Conservation (phyloP, 768 basidiomycete species). For the Pleurotus eryngii region DNA sequence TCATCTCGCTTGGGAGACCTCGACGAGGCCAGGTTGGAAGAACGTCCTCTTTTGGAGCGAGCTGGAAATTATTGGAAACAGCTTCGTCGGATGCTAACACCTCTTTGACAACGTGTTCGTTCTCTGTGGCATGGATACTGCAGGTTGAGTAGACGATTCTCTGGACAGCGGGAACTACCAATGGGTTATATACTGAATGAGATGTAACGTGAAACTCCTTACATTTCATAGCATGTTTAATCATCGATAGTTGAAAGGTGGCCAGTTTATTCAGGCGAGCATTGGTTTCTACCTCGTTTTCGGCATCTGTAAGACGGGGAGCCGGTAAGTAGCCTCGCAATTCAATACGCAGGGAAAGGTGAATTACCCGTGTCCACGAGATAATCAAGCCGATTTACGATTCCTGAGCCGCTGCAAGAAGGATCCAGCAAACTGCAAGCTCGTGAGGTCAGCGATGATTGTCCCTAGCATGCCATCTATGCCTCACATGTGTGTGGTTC, state of each 20-base stretch:
- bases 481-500: slow-evolving; percentile 84
- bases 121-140: slow-evolving; percentile 86
- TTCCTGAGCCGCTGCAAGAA: slow-evolving; percentile 94
- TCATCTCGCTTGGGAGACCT: slow-evolving; percentile 67
- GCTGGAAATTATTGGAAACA: slow-evolving; percentile 43
- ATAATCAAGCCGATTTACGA: slow-evolving; percentile 86
- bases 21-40: slow-evolving; percentile 82
- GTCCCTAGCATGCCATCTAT: not conserved
- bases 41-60: slow-evolving; percentile 66
- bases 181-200: slow-evolving; percentile 9
- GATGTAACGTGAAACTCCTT: slow-evolving; percentile 20
- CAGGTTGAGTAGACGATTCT: slow-evolving; percentile 98
- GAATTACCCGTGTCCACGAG: slow-evolving; percentile 68
- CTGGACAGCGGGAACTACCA: slow-evolving; percentile 66
- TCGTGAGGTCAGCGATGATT: slow-evolving; percentile 1
- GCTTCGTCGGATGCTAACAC: slow-evolving; percentile 76
- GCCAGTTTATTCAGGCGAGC: slow-evolving; percentile 82
- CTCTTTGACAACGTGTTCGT: slow-evolving; percentile 84
- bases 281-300: slow-evolving; percentile 53
- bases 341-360: not conserved
- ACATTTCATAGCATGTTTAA: slow-evolving; percentile 96
- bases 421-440: slow-evolving; percentile 82
- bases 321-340: slow-evolving; percentile 1
- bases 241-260: slow-evolving; percentile 85
- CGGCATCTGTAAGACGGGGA: slow-evolving; percentile 39